Evolutionary conservation across 2,329 filamentous ascomycete species (phyloP).

Genomic region (Aspergillus alliaceus): DNA sequence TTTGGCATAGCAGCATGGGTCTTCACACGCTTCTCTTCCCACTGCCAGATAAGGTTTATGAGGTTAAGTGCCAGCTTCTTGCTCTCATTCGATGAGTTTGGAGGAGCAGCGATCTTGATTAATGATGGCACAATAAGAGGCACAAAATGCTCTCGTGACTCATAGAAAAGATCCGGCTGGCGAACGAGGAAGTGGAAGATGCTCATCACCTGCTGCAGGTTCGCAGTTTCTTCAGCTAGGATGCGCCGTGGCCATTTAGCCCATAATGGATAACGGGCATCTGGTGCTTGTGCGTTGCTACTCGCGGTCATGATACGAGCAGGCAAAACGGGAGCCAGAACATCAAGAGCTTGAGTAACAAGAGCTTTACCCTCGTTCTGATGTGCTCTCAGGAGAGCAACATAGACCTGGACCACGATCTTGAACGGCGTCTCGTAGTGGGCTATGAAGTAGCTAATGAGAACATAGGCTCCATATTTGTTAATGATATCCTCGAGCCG

Average conservation of each 20-base stretch:
- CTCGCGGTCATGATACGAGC: constrained; percentile 64
- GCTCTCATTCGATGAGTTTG: constrained; percentile 83
- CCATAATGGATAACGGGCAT: constrained; percentile 78
- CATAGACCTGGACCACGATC: constrained; percentile 93
- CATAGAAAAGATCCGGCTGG: constrained; percentile 91
- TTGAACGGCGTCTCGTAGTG: constrained; percentile 95
- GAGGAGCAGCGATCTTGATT: constrained; percentile 76
- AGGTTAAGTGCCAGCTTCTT: constrained; percentile 89
- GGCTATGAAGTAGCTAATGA: constrained; percentile 96
- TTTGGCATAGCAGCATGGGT: constrained; percentile 28
- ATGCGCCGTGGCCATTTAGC: constrained; percentile 87
- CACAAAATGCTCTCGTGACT: constrained; percentile 87
- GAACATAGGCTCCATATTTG: constrained; percentile 95
- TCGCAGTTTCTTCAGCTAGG: constrained; percentile 88
- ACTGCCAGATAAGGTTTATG: constrained; percentile 86
- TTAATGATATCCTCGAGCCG: constrained; percentile 98
- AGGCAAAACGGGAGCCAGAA: constrained; percentile 90
- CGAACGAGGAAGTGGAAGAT: constrained; percentile 96
- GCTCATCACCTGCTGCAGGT: constrained; percentile 91
- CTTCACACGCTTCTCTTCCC: constrained; percentile 82
- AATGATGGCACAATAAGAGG: constrained; percentile 85
- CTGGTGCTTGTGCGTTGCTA: constrained; percentile 58
- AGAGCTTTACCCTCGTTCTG: constrained; percentile 91
- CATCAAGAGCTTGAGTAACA: constrained; percentile 89
- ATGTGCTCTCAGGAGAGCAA: constrained; percentile 84